A percentile compares a stretch with the other conserved stretches of the same genome.
These are phyloP conservation scores for Taiwanofungus camphoratus DNA, from an alignment of 1,284 basidiomycete species.

Conservation along the genomic window DNA sequence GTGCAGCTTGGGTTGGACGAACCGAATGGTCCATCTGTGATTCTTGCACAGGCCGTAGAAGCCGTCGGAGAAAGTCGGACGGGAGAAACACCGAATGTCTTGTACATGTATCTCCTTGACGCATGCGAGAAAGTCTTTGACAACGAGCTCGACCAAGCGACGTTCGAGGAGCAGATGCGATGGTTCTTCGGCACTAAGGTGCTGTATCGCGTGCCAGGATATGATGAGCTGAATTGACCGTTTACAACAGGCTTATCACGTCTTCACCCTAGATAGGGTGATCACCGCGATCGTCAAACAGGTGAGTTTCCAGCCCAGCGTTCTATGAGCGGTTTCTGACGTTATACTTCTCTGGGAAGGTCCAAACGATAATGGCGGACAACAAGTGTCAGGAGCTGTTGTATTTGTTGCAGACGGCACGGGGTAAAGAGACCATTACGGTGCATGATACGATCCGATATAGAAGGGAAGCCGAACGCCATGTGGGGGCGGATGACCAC, in stretches of 20 bases:
- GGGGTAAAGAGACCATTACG: constrained; percentile 46
- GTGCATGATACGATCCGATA: constrained; percentile 85
- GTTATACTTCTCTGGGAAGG: constrained; percentile 37
- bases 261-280: constrained; percentile 91
- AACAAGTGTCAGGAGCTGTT: constrained; percentile 71
- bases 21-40: constrained; percentile 63
- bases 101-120: constrained; percentile 86
- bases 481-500: constrained; percentile 85
- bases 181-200: constrained; percentile 97
- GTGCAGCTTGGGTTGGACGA: constrained; percentile 71
- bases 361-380: constrained; percentile 78
- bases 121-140: constrained; percentile 95
- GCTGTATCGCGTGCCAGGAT: constrained; percentile 4
- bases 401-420: constrained; percentile 51
- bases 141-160: constrained; percentile 83
- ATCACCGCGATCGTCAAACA: constrained; percentile 86
- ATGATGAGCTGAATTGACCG: not conserved
- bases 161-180: constrained; percentile 93
- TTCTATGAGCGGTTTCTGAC: not conserved
- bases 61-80: constrained; percentile 40
- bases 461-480: constrained; percentile 84
- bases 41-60: constrained; percentile 60
- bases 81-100: constrained; percentile 42
- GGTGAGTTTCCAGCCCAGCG: constrained; percentile 41
- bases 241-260: constrained; percentile 63